Evolutionary conservation across 352 stramenopile genomes (phyloP).

Genomic region (Phytophthora aleatoria): DNA sequence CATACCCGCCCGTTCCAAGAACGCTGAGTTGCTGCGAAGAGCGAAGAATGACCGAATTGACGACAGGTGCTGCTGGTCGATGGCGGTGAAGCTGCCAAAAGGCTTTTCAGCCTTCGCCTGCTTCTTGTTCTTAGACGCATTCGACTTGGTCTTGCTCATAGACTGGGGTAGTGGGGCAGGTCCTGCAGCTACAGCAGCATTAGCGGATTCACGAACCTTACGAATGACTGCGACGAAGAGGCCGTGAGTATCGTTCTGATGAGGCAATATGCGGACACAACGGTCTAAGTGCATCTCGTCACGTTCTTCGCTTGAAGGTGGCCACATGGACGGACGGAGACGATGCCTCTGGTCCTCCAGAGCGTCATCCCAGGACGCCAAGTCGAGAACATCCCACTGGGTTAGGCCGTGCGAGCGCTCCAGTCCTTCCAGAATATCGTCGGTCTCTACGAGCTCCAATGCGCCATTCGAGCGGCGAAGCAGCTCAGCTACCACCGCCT

Average conservation of each 20-base stretch:
- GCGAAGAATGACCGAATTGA: conserved; percentile 53
- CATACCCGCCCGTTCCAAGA: conserved; percentile 73
- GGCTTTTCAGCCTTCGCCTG: conserved; percentile 60
- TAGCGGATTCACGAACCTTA: conserved; percentile 44
- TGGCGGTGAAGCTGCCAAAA: conserved; percentile 59
- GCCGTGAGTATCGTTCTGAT: conserved; percentile 98
- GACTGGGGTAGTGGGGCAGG: conserved; percentile 26
- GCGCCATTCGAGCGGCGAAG: conserved; percentile 55
- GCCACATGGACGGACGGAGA: conserved; percentile 85
- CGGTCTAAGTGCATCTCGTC: conserved; percentile 79
- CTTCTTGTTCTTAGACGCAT: conserved; percentile 52
- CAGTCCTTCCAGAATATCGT: conserved; percentile 40
- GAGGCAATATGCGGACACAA: conserved; percentile 95
- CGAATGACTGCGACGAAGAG: conserved; percentile 98
- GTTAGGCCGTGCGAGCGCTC: conserved; percentile 44
- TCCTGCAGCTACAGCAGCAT: conserved; percentile 37
- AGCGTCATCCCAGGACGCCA: conserved; percentile 59
- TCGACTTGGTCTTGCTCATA: conserved; percentile 32
- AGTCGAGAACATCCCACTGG: conserved; percentile 68
- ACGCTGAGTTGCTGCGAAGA: conserved; percentile 34
- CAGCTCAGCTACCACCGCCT: conserved; percentile 82
- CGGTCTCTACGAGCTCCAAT: conserved; percentile 68
- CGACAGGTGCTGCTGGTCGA: conserved; percentile 45
- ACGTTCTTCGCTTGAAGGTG: conserved; percentile 60
- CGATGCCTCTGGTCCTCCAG: conserved; percentile 55